Evolutionary conservation across 352 stramenopile species (phyloP).

Genomic region (Pythium coloratum): DNA sequence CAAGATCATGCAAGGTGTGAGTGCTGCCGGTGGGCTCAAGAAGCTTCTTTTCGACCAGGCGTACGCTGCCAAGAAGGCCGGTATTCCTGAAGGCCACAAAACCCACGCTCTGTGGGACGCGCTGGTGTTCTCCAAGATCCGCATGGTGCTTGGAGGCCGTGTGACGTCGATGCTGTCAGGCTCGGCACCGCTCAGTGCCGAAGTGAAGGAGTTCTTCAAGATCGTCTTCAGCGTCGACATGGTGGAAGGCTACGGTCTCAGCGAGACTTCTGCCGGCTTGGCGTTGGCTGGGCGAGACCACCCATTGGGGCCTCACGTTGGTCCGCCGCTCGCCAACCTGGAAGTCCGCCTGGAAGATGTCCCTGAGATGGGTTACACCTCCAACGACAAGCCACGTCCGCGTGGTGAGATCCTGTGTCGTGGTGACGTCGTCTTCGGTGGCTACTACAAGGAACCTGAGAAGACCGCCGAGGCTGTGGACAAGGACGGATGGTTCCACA

Average conservation of each 20-base stretch:
- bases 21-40: conserved; percentile 51
- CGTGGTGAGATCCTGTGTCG: conserved; percentile 71
- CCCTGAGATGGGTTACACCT: conserved; percentile 96
- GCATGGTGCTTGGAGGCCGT: conserved; percentile 89
- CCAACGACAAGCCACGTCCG: conserved; percentile 66
- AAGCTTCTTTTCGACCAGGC: conserved; percentile 73
- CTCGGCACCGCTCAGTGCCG: conserved; percentile 89
- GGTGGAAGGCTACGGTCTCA: conserved; percentile 96
- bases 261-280: conserved; percentile 89
- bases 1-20: conserved; percentile 89
- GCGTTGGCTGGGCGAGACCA: conserved; percentile 67
- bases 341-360: conserved; percentile 96
- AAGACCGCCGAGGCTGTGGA: conserved; percentile 92
- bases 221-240: conserved; percentile 92
- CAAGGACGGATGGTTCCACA: conserved; percentile 96
- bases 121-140: conserved; percentile 96
- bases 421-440: conserved; percentile 80
- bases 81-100: conserved; percentile 53
- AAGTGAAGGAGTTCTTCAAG: conserved; percentile 96
- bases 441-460: conserved; percentile 95
- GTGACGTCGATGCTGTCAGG: conserved; percentile 91
- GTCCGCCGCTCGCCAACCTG: conserved; percentile 76
- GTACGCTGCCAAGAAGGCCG: conserved; percentile 53
- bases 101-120: conserved; percentile 91
- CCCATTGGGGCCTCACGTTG: conserved; percentile 89